phyloP scores from a whole-genome alignment of 2,329 filamentous ascomycete genomes.

The Neonectria punicea region DNA sequence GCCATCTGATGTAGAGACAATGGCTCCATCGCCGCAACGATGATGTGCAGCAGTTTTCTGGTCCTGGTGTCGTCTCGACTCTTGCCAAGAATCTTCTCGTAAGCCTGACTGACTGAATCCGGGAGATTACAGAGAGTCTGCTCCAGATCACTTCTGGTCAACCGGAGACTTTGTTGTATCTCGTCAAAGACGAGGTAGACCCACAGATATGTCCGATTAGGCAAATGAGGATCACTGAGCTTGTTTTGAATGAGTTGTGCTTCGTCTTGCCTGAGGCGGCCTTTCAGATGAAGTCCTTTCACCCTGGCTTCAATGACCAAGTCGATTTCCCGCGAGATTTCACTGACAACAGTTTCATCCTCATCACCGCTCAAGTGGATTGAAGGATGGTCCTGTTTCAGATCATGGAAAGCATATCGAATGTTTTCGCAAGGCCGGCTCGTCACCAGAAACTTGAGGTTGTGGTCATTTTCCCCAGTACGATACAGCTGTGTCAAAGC shows the following conservation, averaged over 20 bases:
- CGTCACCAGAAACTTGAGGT: conserved; percentile 52
- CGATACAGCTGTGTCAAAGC: conserved; percentile 42
- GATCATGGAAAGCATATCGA: conserved; percentile 25
- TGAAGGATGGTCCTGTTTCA: conserved; percentile 3
- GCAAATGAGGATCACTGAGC: conserved; percentile 18
- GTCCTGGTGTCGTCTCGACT: conserved; percentile 18
- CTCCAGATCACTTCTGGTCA: conserved; percentile 14
- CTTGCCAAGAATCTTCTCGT: conserved; percentile 38
- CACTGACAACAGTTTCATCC: conserved; percentile 22
- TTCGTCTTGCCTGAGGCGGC: conserved; percentile 3
- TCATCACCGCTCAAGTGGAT: conserved; percentile 40
- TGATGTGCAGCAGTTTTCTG: conserved; percentile 37
- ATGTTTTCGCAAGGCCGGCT: conserved; percentile 47
- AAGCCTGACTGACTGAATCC: conserved; percentile 38
- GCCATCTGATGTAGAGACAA: conserved; percentile 38
- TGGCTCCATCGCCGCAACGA: conserved; percentile 37
- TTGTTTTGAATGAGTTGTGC: conserved; percentile 16
- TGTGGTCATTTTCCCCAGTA: background rate
- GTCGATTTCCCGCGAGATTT: conserved; percentile 38
- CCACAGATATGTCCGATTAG: conserved; percentile 43
- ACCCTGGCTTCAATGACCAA: conserved; percentile 26
- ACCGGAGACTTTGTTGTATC: conserved; percentile 21
- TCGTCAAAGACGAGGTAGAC: conserved; percentile 34
- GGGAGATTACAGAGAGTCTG: conserved; percentile 28
- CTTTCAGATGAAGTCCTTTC: background rate